Conservation (phyloP, 2,329 filamentous ascomycete species). For the Helicocarpus griseus region DNA sequence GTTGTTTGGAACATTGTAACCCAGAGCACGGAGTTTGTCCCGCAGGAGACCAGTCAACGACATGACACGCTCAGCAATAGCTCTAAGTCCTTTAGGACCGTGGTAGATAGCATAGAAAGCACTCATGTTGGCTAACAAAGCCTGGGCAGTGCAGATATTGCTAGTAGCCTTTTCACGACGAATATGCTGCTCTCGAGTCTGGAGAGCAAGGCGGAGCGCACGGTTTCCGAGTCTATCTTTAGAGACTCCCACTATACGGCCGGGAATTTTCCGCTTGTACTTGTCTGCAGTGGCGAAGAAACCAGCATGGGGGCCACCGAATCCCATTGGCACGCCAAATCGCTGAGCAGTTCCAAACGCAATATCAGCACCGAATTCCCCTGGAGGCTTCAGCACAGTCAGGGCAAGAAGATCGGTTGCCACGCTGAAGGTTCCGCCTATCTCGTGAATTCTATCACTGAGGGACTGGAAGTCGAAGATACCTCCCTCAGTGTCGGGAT, state of each 20-base stretch:
- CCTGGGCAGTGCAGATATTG: constrained; percentile 95
- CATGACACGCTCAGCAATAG: constrained; percentile 70
- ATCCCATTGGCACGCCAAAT: constrained; percentile 85
- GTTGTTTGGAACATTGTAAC: constrained; percentile 52
- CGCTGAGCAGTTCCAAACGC: constrained; percentile 89
- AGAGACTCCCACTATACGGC: constrained; percentile 79
- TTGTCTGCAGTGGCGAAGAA: constrained; percentile 91
- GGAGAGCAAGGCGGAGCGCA: constrained; percentile 73
- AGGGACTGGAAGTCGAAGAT: constrained; percentile 65
- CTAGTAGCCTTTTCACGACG: constrained; percentile 92
- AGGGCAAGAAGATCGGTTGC: constrained; percentile 83
- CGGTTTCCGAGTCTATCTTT: constrained; percentile 78
- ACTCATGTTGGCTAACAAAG: constrained; percentile 88
- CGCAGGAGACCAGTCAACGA: constrained; percentile 62
- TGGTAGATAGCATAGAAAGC: constrained; percentile 93
- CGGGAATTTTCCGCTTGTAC: constrained; percentile 89
- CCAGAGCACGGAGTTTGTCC: constrained; percentile 51
- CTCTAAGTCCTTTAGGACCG: constrained; percentile 70
- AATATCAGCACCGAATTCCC: constrained; percentile 90
- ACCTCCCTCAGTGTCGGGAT: constrained; percentile 79
- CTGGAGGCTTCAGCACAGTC: constrained; percentile 78
- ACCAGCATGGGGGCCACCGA: constrained; percentile 88
- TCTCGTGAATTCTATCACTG: constrained; percentile 66
- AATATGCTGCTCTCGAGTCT: constrained; percentile 94
- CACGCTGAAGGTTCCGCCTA: constrained; percentile 71